phyloP scores from a whole-genome alignment of 1,284 basidiomycete genomes.

The Tremellales sp. region DNA sequence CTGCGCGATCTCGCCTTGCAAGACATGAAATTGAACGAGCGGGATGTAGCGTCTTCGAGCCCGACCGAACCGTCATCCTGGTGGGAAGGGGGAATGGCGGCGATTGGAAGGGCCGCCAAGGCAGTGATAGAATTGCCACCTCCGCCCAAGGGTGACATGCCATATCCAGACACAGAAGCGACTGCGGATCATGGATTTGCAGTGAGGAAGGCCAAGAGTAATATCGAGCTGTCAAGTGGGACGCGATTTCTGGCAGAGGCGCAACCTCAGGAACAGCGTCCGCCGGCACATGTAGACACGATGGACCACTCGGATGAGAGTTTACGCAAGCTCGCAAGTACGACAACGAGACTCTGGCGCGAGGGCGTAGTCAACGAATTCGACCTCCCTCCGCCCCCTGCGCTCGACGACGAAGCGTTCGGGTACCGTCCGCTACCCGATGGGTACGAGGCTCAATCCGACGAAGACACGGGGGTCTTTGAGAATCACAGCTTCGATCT shows the following conservation, averaged over 20 bases:
- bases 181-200: too few relatives aligned
- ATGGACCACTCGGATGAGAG: too few relatives aligned
- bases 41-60: background rate
- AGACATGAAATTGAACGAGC: slow-evolving; percentile 6
- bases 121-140: slow-evolving; percentile 13
- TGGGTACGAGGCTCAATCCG: slow-evolving; percentile 38
- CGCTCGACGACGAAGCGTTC: slow-evolving; percentile 28
- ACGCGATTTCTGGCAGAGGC: slow-evolving; percentile 8
- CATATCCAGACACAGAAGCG: too few relatives aligned
- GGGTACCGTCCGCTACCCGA: slow-evolving; percentile 35
- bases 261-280: slow-evolving; percentile 24
- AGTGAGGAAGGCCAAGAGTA: slow-evolving; percentile 35
- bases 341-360: too few relatives aligned
- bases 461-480: slow-evolving; percentile 22
- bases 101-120: slow-evolving; percentile 14
- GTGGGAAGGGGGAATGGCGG: slow-evolving; percentile 25
- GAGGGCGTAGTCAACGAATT: background rate
- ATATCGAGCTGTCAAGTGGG: slow-evolving; percentile 26
- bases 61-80: slow-evolving; percentile 15
- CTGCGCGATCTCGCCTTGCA: slow-evolving; percentile 25
- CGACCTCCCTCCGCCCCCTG: slow-evolving; percentile 13
- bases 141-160: slow-evolving; percentile 8
- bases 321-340: too few relatives aligned
- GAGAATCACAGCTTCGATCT: background rate
- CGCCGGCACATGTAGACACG: slow-evolving; percentile 3